These are phyloP conservation scores for Aspergillus ochraceus DNA, from an alignment of 2,329 filamentous ascomycete genomes.

Conservation along the genomic window DNA sequence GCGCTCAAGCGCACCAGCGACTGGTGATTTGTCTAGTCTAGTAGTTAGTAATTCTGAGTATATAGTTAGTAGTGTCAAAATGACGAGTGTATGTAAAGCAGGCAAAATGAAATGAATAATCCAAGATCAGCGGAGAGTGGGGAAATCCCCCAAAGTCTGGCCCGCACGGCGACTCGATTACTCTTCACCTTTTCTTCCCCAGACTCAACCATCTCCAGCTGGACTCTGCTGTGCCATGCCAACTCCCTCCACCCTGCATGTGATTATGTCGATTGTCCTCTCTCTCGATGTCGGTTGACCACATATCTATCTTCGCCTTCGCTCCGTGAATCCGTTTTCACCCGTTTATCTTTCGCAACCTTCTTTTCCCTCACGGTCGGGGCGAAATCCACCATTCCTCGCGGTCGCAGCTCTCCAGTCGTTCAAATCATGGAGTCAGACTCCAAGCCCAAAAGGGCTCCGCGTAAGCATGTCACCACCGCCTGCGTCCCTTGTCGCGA, in stretches of 20 bases:
- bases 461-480: constrained; percentile 46
- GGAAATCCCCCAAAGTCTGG: not conserved
- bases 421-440: constrained; percentile 23
- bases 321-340: not conserved
- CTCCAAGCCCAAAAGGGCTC: constrained; percentile 31
- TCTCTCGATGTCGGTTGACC: constrained; percentile 12
- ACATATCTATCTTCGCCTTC: not conserved
- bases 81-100: not conserved
- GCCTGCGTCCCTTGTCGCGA: constrained; percentile 48
- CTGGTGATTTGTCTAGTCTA: constrained; percentile 28
- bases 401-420: not conserved
- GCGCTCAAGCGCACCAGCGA: constrained; percentile 43
- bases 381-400: not conserved
- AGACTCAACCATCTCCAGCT: not conserved
- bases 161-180: not conserved
- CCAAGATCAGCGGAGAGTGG: not conserved
- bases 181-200: not conserved
- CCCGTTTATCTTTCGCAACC: too few relatives aligned
- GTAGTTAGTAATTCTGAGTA: constrained; percentile 1
- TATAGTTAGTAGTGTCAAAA: not conserved
- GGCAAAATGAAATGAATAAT: too few relatives aligned
- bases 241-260: not conserved
- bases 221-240: not conserved
- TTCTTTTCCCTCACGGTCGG: not conserved
- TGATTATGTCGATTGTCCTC: constrained; percentile 1